Percentiles rank a stretch among this genome's conserved stretches.
Evolutionary conservation across 2,329 filamentous ascomycete species (phyloP).

Genomic region (Xenosphaeropsis pyriputrescens): DNA sequence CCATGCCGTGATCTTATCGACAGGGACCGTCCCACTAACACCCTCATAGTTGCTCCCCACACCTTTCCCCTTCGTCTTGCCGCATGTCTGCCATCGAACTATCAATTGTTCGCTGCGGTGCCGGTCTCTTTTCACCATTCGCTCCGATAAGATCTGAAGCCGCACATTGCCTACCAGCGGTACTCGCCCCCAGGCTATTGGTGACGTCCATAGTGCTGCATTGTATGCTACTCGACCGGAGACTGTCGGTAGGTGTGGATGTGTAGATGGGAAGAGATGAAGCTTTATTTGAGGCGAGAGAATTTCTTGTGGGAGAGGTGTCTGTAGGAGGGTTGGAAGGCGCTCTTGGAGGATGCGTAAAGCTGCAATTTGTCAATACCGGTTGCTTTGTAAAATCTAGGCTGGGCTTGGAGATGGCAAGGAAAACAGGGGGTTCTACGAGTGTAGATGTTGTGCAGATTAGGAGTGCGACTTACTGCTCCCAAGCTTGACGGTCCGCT

Average conservation of each 20-base stretch:
- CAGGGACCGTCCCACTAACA: slow-evolving; percentile 26
- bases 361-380: slow-evolving; percentile 24
- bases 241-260: slow-evolving; percentile 83
- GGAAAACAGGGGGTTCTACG: not conserved
- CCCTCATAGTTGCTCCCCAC: slow-evolving; percentile 29
- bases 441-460: not conserved
- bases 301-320: slow-evolving; percentile 57
- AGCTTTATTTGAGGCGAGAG: slow-evolving; percentile 61
- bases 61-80: slow-evolving; percentile 26
- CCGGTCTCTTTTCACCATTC: slow-evolving; percentile 40
- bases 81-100: slow-evolving; percentile 71
- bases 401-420: not conserved
- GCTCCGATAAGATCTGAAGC: slow-evolving; percentile 76
- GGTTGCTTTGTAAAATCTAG: not conserved
- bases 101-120: slow-evolving; percentile 64
- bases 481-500: slow-evolving; percentile 46
- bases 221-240: slow-evolving; percentile 82
- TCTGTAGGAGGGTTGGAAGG: slow-evolving; percentile 51
- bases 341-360: slow-evolving; percentile 50
- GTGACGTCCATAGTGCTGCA: slow-evolving; percentile 89
- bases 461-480: slow-evolving; percentile 34
- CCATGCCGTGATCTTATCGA: slow-evolving; percentile 36
- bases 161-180: slow-evolving; percentile 84
- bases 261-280: slow-evolving; percentile 59
- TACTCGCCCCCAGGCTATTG: slow-evolving; percentile 87